Evolutionary conservation across 176 grass and related monocot species (phyloP).

Genomic region (Carex kokanica): DNA sequence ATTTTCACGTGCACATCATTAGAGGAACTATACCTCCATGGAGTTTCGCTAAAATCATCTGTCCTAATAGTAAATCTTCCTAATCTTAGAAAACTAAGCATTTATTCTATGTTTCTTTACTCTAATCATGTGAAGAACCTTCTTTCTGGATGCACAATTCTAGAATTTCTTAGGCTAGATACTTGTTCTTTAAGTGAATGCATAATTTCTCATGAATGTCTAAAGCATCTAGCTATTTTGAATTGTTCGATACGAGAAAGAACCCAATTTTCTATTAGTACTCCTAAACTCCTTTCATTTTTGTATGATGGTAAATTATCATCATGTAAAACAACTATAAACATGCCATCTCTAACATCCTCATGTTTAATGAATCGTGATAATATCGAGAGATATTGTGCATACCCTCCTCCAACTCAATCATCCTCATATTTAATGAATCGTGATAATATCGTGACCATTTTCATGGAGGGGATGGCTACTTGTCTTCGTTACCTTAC

Average conservation of each 20-base stretch:
- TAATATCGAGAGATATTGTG: too few species aligned
- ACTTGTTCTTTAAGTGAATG: background rate
- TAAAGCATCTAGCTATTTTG: background rate
- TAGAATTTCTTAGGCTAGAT: background rate
- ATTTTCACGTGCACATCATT: background rate
- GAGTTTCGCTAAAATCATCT: background rate
- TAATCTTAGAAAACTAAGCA: background rate
- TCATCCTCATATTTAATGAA: too few species aligned
- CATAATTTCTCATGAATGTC: background rate
- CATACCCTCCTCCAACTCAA: too few species aligned
- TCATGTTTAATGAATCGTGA: background rate
- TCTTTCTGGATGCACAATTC: background rate
- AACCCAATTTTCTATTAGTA: background rate
- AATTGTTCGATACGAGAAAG: background rate
- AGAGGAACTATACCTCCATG: background rate
- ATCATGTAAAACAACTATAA: background rate
- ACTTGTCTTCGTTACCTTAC: background rate
- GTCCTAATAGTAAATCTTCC: background rate
- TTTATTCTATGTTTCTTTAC: background rate
- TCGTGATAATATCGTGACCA: too few species aligned
- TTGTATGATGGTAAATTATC: background rate
- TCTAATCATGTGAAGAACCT: background rate
- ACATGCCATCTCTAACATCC: background rate
- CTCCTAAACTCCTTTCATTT: background rate
- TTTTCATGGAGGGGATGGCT: too few species aligned